Conservation (phyloP, 2,329 filamentous ascomycete species). For the Corinectria fuckeliana region DNA sequence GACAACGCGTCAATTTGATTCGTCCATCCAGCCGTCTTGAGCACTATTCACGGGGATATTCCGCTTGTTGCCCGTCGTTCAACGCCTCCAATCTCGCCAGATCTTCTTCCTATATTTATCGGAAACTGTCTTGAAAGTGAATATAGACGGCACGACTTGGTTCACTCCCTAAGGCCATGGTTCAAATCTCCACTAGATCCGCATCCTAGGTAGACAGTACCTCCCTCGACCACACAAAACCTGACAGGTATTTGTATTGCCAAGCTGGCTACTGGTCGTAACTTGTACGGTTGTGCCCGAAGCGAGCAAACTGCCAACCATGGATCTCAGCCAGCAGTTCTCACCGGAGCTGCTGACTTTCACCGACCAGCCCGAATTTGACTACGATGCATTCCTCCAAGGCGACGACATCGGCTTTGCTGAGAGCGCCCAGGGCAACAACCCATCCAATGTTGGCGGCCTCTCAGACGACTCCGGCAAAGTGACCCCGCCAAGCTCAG, state of each 20-base stretch:
- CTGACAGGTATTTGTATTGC: neutral
- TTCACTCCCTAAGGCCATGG: neutral
- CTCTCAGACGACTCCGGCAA: slow-evolving; percentile 42
- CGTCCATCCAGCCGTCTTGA: slow-evolving; percentile 18
- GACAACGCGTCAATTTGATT: slow-evolving; percentile 30
- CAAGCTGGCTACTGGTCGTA: neutral
- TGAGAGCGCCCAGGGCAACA: slow-evolving; percentile 25
- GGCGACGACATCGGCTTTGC: slow-evolving; percentile 33
- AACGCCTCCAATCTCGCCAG: slow-evolving; percentile 17
- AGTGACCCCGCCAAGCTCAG: slow-evolving; percentile 41
- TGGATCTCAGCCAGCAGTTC: slow-evolving; percentile 41
- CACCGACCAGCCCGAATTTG: slow-evolving; percentile 44
- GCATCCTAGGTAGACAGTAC: neutral
- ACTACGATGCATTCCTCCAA: slow-evolving; percentile 49
- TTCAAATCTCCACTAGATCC: neutral
- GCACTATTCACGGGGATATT: slow-evolving; percentile 1
- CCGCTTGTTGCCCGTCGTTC: slow-evolving; percentile 5
- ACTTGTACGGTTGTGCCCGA: neutral
- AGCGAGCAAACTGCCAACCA: slow-evolving; percentile 11
- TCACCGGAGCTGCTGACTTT: slow-evolving; percentile 40
- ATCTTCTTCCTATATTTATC: slow-evolving; percentile 6
- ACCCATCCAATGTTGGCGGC: slow-evolving; percentile 6
- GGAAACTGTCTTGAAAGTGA: neutral
- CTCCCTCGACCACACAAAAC: neutral
- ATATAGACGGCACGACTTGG: neutral